A percentile compares a stretch with the other conserved stretches of the same genome.
Conservation (phyloP, 2,329 filamentous ascomycete genomes). For the Sporothrix protearum region DNA sequence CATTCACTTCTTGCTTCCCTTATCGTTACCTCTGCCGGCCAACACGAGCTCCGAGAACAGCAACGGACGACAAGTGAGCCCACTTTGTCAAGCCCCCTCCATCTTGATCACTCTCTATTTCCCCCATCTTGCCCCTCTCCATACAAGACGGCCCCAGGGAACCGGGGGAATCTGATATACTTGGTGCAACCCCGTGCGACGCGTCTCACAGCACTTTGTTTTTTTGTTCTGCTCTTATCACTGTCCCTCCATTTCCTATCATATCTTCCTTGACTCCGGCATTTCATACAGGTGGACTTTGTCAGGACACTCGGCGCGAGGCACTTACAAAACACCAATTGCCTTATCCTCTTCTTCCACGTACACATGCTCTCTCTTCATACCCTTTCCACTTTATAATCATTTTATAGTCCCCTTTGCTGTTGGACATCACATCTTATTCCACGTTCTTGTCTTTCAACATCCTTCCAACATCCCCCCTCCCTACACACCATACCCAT, state of each 20-base stretch:
- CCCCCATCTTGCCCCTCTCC: not conserved
- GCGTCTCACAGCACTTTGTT: not conserved
- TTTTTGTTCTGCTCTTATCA: too few species aligned
- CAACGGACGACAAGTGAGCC: not conserved
- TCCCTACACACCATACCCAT: not conserved
- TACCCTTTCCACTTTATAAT: not conserved
- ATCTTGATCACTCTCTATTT: not conserved
- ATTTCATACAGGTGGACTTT: not conserved
- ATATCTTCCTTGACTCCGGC: not conserved
- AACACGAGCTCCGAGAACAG: not conserved
- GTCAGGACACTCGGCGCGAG: not conserved
- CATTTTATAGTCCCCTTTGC: not conserved
- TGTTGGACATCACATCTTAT: not conserved
- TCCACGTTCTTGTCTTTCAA: not conserved
- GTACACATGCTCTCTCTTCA: not conserved
- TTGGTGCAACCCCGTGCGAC: not conserved
- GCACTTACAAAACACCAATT: not conserved
- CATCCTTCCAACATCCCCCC: not conserved
- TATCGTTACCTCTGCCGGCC: not conserved
- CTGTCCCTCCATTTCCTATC: not conserved
- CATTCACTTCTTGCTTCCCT: not conserved
- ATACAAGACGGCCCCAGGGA: not conserved
- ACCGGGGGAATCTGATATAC: not conserved
- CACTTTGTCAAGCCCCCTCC: not conserved
- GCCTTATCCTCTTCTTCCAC: not conserved